phyloP scores from a whole-genome alignment of 1,284 basidiomycete species.

The Gomphus bonarii region DNA sequence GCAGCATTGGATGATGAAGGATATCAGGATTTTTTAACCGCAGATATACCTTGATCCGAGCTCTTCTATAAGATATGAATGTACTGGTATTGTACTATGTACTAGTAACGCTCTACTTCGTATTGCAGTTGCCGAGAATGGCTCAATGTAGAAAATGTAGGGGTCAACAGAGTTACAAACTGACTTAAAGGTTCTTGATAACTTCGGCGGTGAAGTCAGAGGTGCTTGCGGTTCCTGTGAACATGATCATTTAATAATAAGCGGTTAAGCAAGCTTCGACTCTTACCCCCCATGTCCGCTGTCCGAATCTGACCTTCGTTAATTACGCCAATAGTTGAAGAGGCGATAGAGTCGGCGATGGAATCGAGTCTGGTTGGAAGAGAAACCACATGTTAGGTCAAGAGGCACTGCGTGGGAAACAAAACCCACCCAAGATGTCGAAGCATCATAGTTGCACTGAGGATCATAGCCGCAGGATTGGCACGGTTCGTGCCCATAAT shows the following conservation, averaged over 20 bases:
- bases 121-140: not conserved
- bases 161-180: not conserved
- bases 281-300: constrained; percentile 88
- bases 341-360: constrained; percentile 92
- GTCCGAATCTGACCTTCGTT: constrained; percentile 85
- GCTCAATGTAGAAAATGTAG: not conserved
- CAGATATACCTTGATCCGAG: constrained; percentile 12
- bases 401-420: not conserved
- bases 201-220: constrained; percentile 88
- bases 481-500: constrained; percentile 97
- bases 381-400: constrained; percentile 8
- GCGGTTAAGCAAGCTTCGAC: constrained; percentile 9
- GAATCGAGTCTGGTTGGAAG: constrained; percentile 60
- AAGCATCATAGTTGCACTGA: constrained; percentile 98
- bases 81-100: constrained; percentile 6
- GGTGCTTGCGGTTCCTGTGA: constrained; percentile 71
- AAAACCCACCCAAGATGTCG: constrained; percentile 79
- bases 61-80: not conserved
- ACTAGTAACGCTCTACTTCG: not conserved
- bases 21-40: constrained; percentile 13
- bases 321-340: constrained; percentile 90
- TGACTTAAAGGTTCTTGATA: constrained; percentile 53
- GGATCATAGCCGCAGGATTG: constrained; percentile 97
- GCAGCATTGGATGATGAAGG: constrained; percentile 28
- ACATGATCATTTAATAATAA: constrained; percentile 3